Base-by-base conservation (phyloP, 768 basidiomycete species). In the Termitomyces bulborhizus region DNA sequence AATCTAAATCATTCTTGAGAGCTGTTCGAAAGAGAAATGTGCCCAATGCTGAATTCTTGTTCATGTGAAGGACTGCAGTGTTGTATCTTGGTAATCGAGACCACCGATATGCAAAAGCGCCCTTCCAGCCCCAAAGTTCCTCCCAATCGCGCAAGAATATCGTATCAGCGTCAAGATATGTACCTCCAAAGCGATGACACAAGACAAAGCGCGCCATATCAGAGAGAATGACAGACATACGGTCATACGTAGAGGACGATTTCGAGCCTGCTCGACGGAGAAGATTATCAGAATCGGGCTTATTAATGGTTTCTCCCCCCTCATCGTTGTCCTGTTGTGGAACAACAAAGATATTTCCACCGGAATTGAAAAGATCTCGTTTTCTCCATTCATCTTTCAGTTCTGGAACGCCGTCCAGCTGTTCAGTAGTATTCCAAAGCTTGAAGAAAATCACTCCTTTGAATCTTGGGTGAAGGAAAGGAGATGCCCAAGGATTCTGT, bases 341-440 rank as follows among this genome's bases (percentile, higher is more conserved):
- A 48, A 88, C 80, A 24, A 82, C 82, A 60, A 88, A 84, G 39
- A 89, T 80, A 60, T 84, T 79, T 24, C 91, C 93, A 5, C 84
- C 89, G 3, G 90, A 92, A 67, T 94, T 95, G 78, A 98, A 97
- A 7, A 97, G 73, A 39, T 85, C 84, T 64, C 88, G 79, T 18
- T 76, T 76, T 52, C 96, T 77, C 96, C 96, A 99, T 66, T 95
- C 91, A 48, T 91, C 82, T 63, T 84, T 85, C 43, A 98, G 74
- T 69, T 99, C 96, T 0, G 90, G 86, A 2, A 96, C 76, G 36
- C 89, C 89, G 63, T 98, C 96, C 46, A 98, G 76, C 64, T 98
- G 95, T 62, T 96, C 95, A 1, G 95, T 98, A 32, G 96, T 98
- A 68, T 98, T 98, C 96, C 96, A 99, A 60, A 98, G 77, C 68